A percentile compares a stretch with the other conserved stretches of the same genome.
phyloP scores from a whole-genome alignment of 2,329 filamentous ascomycete genomes.

The Anisogramma anomala region DNA sequence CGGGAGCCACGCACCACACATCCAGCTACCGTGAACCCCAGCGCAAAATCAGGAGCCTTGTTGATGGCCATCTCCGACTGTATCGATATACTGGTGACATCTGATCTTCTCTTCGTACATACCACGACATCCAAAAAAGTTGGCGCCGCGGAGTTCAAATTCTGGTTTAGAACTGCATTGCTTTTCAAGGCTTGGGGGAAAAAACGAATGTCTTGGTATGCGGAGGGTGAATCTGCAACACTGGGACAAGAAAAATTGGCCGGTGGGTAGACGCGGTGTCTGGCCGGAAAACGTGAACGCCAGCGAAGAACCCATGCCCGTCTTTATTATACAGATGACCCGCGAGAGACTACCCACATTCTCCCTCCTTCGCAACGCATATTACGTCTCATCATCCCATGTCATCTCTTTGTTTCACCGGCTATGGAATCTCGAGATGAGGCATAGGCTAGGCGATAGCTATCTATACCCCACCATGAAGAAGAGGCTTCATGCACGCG shows the following conservation, averaged over 20 bases:
- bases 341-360: not conserved
- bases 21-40: not conserved
- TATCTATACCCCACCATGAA: constrained; percentile 12
- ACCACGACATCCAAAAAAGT: constrained; percentile 12
- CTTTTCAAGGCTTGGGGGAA: not conserved
- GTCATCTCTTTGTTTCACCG: constrained; percentile 1
- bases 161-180: constrained; percentile 7
- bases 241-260: not conserved
- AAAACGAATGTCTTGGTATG: not conserved
- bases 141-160: constrained; percentile 11
- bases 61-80: not conserved
- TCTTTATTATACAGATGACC: not conserved
- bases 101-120: constrained; percentile 12
- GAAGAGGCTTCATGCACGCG: constrained; percentile 10
- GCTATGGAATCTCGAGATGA: constrained; percentile 11
- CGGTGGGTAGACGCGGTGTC: not conserved
- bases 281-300: not conserved
- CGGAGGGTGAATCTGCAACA: not conserved
- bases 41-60: not conserved
- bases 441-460: constrained; percentile 11
- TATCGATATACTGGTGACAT: constrained; percentile 11
- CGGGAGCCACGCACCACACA: not conserved
- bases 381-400: not conserved
- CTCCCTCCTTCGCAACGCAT: not conserved
- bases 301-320: not conserved